Base-by-base conservation (phyloP, 2,329 filamentous ascomycete species). In the Fusarium buxicola region DNA sequence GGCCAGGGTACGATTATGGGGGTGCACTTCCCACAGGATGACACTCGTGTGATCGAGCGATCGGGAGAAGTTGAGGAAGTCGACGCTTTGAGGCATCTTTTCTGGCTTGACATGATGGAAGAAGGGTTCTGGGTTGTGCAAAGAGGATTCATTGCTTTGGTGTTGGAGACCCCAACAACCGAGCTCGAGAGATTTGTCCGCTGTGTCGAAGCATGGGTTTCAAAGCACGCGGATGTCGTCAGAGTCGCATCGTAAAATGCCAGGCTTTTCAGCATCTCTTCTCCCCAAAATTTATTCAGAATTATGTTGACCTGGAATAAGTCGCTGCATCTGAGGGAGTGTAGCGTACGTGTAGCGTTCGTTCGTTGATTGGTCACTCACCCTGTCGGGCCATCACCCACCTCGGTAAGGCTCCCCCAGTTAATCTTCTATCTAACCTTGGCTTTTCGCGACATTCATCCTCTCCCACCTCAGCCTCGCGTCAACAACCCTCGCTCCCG, bases 31-130 rank as follows among this genome's bases (percentile, higher is more conserved):
- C 73, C 75, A 1, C 65, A 72, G 10, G 59, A 70, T 15, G 72
- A 72, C 1, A 57, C 60, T 4, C 58, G 71, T 8, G 60, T 68
- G 1, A 72, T 80, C 16, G 50, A 36, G 9, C 69, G 70, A 12
- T 66, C 66, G 4, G 70, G 63, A 4, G 73, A 76, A 13, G 60
- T 77, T 5, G 68, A 72, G 15, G 75, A 78, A 43, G 55, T 71
- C 5, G 43, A 51, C 16, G 68, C 71, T 15, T 49, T 82, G 25
- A 75, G 75, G 47, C 75, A 80, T 30, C 62, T 82, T 3, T 79
- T 82, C 54, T 81, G 80, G 75, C 75, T 78, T n/a, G 76, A 81
- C 53, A 80, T 82, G 77, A 55, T 81, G 40, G 74, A 81, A 45
- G 71, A 74, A 10, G 76, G 77, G 0, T 82, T 78, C 50, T 82